Conservation (phyloP, 768 basidiomycete species). For the Hygrocybe coccinea region DNA sequence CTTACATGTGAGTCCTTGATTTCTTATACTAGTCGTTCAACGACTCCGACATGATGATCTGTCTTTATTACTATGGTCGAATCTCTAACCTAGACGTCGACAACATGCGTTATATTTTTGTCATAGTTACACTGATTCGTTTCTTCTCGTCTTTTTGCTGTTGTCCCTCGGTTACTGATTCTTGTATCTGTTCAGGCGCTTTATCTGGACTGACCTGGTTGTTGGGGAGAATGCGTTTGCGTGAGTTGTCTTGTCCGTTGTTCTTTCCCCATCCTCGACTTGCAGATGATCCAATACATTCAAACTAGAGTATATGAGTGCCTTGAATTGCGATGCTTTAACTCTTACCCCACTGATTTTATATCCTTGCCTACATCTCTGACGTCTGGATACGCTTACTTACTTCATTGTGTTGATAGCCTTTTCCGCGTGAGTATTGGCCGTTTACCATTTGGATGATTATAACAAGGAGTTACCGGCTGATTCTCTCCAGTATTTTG, state of each 20-base stretch:
- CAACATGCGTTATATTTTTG: slow-evolving; percentile 57
- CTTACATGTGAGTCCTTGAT: no score
- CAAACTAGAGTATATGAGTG: slow-evolving; percentile 96
- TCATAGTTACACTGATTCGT: slow-evolving; percentile 93
- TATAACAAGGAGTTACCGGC: slow-evolving; percentile 84
- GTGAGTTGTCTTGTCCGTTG: slow-evolving; percentile 1
- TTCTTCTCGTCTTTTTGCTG: slow-evolving; percentile 11
- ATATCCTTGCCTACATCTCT: background rate
- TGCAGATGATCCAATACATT: slow-evolving; percentile 61
- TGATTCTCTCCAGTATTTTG: slow-evolving; percentile 45
- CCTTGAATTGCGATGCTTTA: slow-evolving; percentile 68
- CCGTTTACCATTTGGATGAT: slow-evolving; percentile 38
- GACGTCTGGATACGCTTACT: slow-evolving; percentile 6
- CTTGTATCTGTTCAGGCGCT: background rate
- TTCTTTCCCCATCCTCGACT: slow-evolving; percentile 2
- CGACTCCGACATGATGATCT: slow-evolving; percentile 4
- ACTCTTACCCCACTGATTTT: slow-evolving; percentile 55
- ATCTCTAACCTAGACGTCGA: slow-evolving; percentile 37
- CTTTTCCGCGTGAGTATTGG: slow-evolving; percentile 31
- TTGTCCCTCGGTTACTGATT: background rate
- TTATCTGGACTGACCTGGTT: no score
- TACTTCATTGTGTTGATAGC: no score
- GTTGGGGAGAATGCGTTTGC: background rate
- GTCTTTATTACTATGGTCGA: background rate
- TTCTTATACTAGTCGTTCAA: background rate